These are phyloP conservation scores for Inga leiocalycina DNA, from an alignment of 306 rosid species.

Conservation along the genomic window DNA sequence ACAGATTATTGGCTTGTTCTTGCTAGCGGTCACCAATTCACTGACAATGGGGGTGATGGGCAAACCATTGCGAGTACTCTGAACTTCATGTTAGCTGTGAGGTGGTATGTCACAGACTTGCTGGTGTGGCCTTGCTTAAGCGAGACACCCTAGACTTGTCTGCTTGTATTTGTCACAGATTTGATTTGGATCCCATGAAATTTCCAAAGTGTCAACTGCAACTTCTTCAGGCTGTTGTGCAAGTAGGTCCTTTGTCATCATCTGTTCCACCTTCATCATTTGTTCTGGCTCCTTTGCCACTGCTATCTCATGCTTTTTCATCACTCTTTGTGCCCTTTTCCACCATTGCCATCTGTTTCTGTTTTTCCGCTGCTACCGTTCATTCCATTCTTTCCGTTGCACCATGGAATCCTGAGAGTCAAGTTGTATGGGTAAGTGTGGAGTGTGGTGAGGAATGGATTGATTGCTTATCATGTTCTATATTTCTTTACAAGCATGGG, in stretches of 20 bases:
- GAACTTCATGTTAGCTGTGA: not conserved
- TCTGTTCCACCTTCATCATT: not conserved
- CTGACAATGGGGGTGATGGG: not conserved
- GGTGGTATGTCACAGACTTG: not conserved
- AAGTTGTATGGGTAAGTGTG: not conserved
- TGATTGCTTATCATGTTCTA: not conserved
- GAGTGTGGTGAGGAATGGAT: not conserved
- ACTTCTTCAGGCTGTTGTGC: not conserved
- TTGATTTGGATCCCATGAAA: not conserved
- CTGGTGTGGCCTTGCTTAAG: not conserved
- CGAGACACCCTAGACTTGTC: not conserved
- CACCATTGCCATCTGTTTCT: not conserved
- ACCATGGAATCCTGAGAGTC: not conserved
- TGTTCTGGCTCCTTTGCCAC: not conserved
- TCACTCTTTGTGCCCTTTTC: not conserved
- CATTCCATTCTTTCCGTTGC: not conserved
- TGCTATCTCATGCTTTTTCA: not conserved
- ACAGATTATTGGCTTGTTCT: not conserved
- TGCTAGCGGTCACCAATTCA: not conserved
- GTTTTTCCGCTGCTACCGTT: not conserved
- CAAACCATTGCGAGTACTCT: not conserved
- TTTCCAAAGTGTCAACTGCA: not conserved
- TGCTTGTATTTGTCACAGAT: not conserved
- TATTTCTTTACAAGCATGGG: not conserved
- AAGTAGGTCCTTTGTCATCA: not conserved